A percentile compares a stretch with the other conserved stretches of the same genome.
Conservation (phyloP, 306 rosid genomes). For the Rosa chinensis region DNA sequence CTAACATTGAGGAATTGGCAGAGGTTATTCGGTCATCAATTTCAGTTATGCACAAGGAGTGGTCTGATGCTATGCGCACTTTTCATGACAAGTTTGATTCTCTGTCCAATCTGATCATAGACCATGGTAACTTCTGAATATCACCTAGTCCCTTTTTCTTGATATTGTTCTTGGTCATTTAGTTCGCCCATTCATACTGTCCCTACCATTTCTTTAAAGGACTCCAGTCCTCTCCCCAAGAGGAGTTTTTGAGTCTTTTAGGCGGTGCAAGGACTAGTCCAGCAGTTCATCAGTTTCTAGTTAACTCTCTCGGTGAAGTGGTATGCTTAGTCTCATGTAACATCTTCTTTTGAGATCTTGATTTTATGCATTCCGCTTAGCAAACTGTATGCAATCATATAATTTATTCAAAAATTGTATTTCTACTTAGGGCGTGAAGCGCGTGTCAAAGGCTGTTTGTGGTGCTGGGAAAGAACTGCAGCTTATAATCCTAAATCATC, state of each 20-base stretch:
- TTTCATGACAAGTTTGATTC: slow-evolving; percentile 85
- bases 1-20: slow-evolving; percentile 78
- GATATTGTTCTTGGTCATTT: slow-evolving; percentile 11
- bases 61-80: slow-evolving; percentile 93
- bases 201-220: slow-evolving; percentile 46
- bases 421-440: slow-evolving; percentile 77
- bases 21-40: slow-evolving; percentile 85
- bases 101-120: slow-evolving; percentile 64
- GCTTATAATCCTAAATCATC: slow-evolving; percentile 81
- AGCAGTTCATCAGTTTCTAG: slow-evolving; percentile 88
- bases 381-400: slow-evolving; percentile 11
- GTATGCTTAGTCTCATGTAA: slow-evolving; percentile 42
- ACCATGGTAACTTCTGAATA: slow-evolving; percentile 55
- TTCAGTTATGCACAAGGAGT: slow-evolving; percentile 88
- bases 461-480: slow-evolving; percentile 97
- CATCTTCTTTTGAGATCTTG: slow-evolving; percentile 17
- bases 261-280: slow-evolving; percentile 99
- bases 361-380: neutral
- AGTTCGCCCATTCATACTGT: slow-evolving; percentile 25
- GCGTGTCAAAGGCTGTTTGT: slow-evolving; percentile 76
- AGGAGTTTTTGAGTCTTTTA: slow-evolving; percentile 88
- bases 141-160: slow-evolving; percentile 8
- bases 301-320: slow-evolving; percentile 89
- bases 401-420: slow-evolving; percentile 37
- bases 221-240: slow-evolving; percentile 81